Base-by-base conservation (phyloP, 1,139 yeast genomes). In the Geotrichum siamense region DNA sequence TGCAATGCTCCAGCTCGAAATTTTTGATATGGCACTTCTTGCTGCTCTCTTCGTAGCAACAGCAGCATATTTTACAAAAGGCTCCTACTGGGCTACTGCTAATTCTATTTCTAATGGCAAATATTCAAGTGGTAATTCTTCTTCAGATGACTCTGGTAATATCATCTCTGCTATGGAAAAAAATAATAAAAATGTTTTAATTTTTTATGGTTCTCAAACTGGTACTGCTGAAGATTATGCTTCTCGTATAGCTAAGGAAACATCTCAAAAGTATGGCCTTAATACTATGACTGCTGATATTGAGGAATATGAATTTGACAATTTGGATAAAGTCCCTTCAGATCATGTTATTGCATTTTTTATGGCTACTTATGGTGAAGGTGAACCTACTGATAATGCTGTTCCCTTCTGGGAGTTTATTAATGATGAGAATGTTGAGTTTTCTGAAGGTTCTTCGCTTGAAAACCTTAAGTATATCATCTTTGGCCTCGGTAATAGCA, bases 201-300 rank as follows among this genome's bases (percentile, higher is more conserved):
- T 91, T n/a, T 75, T 91, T 53, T 93, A 75, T 61, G 97, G 96
- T 4, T 89, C 98, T 4, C 99, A 91, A 67, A 93, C 99, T 10
- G 99, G 99, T 53, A 91, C 99, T n/a, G 95, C 98, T 39, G 98
- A 91, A 66, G 98, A 91, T 62, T 91, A 87, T 57, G 94, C 96
- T 17, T 76, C 83, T 55, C 84, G 93, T 62, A 78, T 87, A 55
- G 78, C 95, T 39, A 87, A 87, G 62, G 98, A 91, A 62, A 78
- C 91, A 55, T 76, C 80, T 54, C 72, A 94, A 22, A 75, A 82
- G 61, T 89, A 82, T 61, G 89, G 89, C 37, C 72, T 91, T 56
- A 78, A 79, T 53, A 77, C 93, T 6, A 79, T 93, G 82, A 78
- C 82, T 47, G 94, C 84, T 8, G 97, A 89, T 63, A 73, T 87